Base-by-base conservation (phyloP, 2,329 filamentous ascomycete genomes). In the Aspergillus japonicus region DNA sequence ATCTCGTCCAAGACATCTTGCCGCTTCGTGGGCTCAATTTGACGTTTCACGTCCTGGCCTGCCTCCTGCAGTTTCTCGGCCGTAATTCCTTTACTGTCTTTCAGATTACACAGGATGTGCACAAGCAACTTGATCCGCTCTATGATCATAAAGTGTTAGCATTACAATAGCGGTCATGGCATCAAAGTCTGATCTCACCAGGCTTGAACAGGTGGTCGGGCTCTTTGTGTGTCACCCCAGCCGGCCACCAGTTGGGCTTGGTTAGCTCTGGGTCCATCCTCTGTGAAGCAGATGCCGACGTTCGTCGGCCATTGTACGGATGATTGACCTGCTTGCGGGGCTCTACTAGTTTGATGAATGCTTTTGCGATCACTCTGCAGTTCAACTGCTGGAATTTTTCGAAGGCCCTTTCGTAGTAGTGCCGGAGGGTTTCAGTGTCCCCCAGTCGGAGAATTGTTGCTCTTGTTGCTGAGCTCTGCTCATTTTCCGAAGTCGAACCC, bases 311-410 rank as follows among this genome's bases (percentile, higher is more conserved):
- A 68, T 80, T 80, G 59, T 80, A 80, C 8, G 78, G 78, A 63
- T 78, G 71, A 12, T 73, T 75, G 23, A 75, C 74, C 64, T 80
- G 78, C 66, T 80, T 81, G 35, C 74, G 72, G 11, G 77, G 78
- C 59, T 80, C 75, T 26, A 78, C 75, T 23, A 73, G 60, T 60
- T 77, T 78, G 61, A 80, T 75, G 65, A 73, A 80, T 1, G 73
- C 72, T 61, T 79, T 79, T 44, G 73, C 73, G 31, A 80, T 71
- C 29, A 75, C 68, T 16, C 75, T 74, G 62, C 76, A 79, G 50
- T 74, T 76, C 47, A 77, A 66, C 57, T 80, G 78, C 54, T 78
- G 76, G 50, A 80, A 73, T 8, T 69, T 64, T 52, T 73, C 68
- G 47, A 79, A 77, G 8, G 73, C 73, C 23, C 70, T 69, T 35